Conservation (phyloP, 1,284 basidiomycete genomes). For the Gymnopus androsaceus region DNA sequence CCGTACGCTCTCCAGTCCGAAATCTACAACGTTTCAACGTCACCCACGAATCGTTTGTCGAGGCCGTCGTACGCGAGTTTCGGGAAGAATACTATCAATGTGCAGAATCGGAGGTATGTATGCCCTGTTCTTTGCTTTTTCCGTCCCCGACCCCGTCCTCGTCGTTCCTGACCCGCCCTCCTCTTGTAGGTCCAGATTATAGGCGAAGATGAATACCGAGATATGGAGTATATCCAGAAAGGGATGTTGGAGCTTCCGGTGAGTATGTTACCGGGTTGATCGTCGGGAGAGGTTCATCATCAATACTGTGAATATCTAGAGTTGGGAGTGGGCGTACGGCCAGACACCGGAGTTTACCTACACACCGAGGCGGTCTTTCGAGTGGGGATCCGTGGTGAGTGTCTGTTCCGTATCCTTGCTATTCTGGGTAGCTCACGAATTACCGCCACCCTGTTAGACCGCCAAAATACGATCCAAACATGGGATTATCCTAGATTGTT, state of each 20-base stretch:
- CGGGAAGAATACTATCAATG: conserved; percentile 69
- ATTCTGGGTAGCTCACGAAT: background rate
- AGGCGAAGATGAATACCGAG: conserved; percentile 45
- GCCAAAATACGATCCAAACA: conserved; percentile 59
- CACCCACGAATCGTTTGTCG: conserved; percentile 72
- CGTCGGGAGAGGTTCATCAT: too few relatives aligned
- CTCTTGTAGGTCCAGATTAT: conserved; percentile 35
- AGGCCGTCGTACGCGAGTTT: conserved; percentile 77
- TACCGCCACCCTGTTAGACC: conserved; percentile 33
- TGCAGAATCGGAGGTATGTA: conserved; percentile 26
- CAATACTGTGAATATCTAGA: too few relatives aligned
- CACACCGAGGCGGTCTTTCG: conserved; percentile 48
- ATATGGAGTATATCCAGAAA: conserved; percentile 58
- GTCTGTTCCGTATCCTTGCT: background rate
- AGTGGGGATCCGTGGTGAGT: conserved; percentile 65
- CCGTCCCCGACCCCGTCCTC: too few relatives aligned
- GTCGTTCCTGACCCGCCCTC: too few relatives aligned
- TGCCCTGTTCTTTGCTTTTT: too few relatives aligned
- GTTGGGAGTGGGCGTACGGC: conserved; percentile 93
- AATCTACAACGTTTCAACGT: conserved; percentile 73
- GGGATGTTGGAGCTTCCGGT: conserved; percentile 78
- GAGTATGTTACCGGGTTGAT: conserved; percentile 29
- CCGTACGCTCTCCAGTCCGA: conserved; percentile 89
- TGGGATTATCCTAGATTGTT: conserved; percentile 60
- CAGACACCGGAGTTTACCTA: conserved; percentile 93